These are phyloP conservation scores for Podospora pseudopauciseta DNA, from an alignment of 495 filamentous ascomycete species.

Conservation along the genomic window DNA sequence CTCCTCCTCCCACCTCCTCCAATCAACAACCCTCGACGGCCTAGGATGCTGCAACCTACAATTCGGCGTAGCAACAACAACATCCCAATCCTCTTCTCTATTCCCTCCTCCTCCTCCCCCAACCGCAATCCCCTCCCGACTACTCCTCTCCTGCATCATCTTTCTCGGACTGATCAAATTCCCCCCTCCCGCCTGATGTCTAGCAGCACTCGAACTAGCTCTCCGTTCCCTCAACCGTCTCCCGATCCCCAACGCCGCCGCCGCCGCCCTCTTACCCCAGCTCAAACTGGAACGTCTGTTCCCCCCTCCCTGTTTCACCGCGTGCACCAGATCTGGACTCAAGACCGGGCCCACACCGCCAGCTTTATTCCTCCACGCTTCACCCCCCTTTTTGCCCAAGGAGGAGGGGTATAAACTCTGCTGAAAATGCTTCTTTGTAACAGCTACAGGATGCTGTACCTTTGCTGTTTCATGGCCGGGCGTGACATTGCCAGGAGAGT, in stretches of 20 bases:
- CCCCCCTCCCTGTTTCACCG: not conserved
- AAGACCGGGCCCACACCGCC: not conserved
- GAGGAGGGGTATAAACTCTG: not conserved
- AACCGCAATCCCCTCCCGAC: not conserved
- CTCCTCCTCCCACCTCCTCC: slow-evolving; percentile 25
- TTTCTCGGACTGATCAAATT: slow-evolving; percentile 1
- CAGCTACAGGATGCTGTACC: not conserved
- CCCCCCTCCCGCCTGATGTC: not conserved
- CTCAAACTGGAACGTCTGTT: slow-evolving; percentile 8
- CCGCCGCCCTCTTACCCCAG: slow-evolving; percentile 25
- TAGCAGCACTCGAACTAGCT: slow-evolving; percentile 4
- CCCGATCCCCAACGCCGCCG: slow-evolving; percentile 23
- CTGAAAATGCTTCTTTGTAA: not conserved
- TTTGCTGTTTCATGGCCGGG: not conserved
- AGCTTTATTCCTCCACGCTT: not conserved
- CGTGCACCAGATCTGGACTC: not conserved
- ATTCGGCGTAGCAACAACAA: slow-evolving; percentile 26
- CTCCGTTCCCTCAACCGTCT: slow-evolving; percentile 24
- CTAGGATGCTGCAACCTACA: slow-evolving; percentile 35
- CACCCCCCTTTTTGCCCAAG: not conserved
- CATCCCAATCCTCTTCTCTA: slow-evolving; percentile 15
- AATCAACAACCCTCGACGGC: slow-evolving; percentile 31
- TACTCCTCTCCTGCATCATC: not conserved
- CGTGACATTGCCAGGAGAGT: not conserved
- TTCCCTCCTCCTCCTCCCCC: not conserved